Evolutionary conservation across 176 grass and related monocot genomes (phyloP).

Genomic region (Paspalum notatum): DNA sequence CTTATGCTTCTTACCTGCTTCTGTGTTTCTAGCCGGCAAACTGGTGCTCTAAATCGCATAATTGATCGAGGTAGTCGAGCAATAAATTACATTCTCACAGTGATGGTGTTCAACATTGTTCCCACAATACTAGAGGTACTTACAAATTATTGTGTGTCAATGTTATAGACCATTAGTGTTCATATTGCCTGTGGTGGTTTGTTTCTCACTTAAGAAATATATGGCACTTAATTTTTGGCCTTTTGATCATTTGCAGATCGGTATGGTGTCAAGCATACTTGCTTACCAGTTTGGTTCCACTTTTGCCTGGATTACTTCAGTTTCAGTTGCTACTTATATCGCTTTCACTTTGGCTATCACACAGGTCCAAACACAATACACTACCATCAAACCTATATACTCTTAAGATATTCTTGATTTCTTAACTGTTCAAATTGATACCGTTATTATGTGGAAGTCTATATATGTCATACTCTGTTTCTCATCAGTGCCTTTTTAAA

Average conservation of each 20-base stretch:
- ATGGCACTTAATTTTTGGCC: not conserved
- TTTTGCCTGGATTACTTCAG: slow-evolving; percentile 99
- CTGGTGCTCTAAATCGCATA: slow-evolving; percentile 93
- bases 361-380: slow-evolving; percentile 61
- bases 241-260: slow-evolving; percentile 69
- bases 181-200: slow-evolving; percentile 24
- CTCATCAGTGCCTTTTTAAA: slow-evolving; percentile 2
- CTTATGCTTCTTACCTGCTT: slow-evolving; percentile 45
- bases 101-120: slow-evolving; percentile 96
- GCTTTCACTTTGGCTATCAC: slow-evolving; percentile 96
- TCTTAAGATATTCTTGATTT: slow-evolving; percentile 19
- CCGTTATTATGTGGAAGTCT: not conserved
- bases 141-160: slow-evolving; percentile 18
- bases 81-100: slow-evolving; percentile 95
- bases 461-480: slow-evolving; percentile 22
- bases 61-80: slow-evolving; percentile 97
- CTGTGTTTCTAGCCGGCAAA: slow-evolving; percentile 87
- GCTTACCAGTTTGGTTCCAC: slow-evolving; percentile 90
- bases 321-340: slow-evolving; percentile 90
- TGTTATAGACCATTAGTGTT: slow-evolving; percentile 13
- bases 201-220: slow-evolving; percentile 23
- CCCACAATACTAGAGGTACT: slow-evolving; percentile 94
- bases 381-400: slow-evolving; percentile 12
- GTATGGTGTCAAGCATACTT: slow-evolving; percentile 94
- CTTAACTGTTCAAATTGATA: slow-evolving; percentile 21